Base-by-base conservation (phyloP, 257 asterid species). In the Plantago elongata region DNA sequence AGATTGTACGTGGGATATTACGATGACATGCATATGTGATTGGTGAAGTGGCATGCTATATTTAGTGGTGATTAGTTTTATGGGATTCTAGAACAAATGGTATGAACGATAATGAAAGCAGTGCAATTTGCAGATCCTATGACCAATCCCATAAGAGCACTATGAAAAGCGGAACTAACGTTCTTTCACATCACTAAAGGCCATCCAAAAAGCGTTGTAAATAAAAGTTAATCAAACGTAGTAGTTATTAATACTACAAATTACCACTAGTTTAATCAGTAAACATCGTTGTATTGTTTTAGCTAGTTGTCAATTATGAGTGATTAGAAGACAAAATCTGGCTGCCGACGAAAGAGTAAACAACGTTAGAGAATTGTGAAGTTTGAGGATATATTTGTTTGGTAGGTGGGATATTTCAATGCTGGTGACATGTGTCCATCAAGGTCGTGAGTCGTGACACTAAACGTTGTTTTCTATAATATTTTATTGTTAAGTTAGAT, bases 101-200 rank as follows among this genome's bases (percentile, higher is more conserved):
- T 14, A 10, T 34, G 7, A 54, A 34, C 10, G 57, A 29, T 17
- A 9, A 17, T 51, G 37, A 9, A 18, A 22, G 27, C 1, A 1
- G 1, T 22, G 38, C 57, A 18, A 14, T 15, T 18, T 9, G 27
- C 13, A 1, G 12, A 0, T 27, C 57, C 54, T n/a, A 22, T 54
- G 69, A 52, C 62, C 69, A 58, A 18, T 64, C 68, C 17, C 9
- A 9, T 29, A 43, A 17, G 34, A 42, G 30, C 51, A 30, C 30
- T 45, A 45, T 22, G 11, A 13, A 43, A 64, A 71, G 59, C 45
- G 61, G 48, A 17, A 51, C 8, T 51, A 58, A 58, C 51, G 63
- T 60, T 14, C 29, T 52, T 65, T 71, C 67, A 64, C 66, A 71
- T 64, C 75, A 71, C 40, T 64, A 51, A 51, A 43, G 57, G 44